Evolutionary conservation across 106 monocot species (phyloP), one percentile per base, ranked within the genome.

Genomic region (Dioscorea dumetorum): DNA sequence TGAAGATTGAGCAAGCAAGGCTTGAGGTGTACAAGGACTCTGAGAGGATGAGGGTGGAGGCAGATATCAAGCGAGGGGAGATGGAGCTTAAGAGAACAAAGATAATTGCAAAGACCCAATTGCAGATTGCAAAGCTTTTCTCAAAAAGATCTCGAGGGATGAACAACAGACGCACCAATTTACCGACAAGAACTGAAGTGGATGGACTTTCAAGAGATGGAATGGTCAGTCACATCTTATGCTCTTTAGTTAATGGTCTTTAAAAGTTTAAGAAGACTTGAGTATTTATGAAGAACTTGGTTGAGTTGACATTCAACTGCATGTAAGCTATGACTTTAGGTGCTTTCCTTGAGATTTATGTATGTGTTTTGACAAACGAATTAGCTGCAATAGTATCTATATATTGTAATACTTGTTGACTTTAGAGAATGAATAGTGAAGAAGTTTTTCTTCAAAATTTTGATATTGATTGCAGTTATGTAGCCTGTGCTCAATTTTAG

Each of bases 81-180:
- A 80, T 87, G 82, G 91, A 92, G 67, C 79, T 92, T 6, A 87
- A 78, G 75, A 80, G 80, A 54, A 85, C 83, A 2, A 81, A 88
- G 68, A 92, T 92, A 19, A 70, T 92, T 9, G 83, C 92, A 14
- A 70, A 92, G 1, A 85, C 92, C 4, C 92, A 88, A 57, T 57
- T 92, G 69, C 76, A 83, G 72, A 88, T 92, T 23, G 92, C 88
- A 10, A 81, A 85, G 72, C 70, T 92, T 54, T 76, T 85, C 13
- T 67, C 70, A 9, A 73, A 81, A 77, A 79, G 65, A 51, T 24
- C 65, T 4, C 58, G 12, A 2, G 69, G 57, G 56, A 72, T 63
- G 33, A 34, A 33, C 48, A n/a, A 60, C 10, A 78, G 69, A 57
- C 67, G 63, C 2, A 64, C 23, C 15, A 72, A 67, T 23, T 73